Percentiles rank a stretch among this genome's conserved stretches.
phyloP scores from a whole-genome alignment of 2,329 filamentous ascomycete genomes.

The Cryphonectria radicalis region DNA sequence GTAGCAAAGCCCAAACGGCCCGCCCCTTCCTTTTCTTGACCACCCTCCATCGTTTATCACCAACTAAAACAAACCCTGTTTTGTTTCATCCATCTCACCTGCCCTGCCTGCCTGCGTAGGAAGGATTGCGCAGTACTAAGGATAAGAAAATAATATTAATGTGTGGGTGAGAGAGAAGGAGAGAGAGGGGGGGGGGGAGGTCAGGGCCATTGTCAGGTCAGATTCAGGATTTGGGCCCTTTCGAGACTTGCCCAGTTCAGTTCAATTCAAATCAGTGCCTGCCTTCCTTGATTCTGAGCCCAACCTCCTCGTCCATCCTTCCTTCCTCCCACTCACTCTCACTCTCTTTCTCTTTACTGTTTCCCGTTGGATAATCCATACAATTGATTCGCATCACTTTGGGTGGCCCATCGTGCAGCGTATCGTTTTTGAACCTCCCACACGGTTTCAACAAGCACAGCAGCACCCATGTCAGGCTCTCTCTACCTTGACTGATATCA shows the following conservation, averaged over 20 bases:
- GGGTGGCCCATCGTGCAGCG: not conserved
- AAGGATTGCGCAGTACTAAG: not conserved
- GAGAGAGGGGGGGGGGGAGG: not conserved
- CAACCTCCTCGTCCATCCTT: not conserved
- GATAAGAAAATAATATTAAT: not conserved
- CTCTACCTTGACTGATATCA: not conserved
- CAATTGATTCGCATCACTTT: not conserved
- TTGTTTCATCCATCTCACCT: slow-evolving; percentile 4
- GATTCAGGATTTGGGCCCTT: not conserved
- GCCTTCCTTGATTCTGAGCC: not conserved
- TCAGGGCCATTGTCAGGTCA: not conserved
- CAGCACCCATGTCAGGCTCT: not conserved
- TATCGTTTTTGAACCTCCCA: not conserved
- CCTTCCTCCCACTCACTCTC: not conserved
- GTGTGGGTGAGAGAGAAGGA: not conserved
- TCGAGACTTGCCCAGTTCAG: not conserved
- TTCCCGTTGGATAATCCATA: not conserved
- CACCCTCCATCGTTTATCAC: not conserved
- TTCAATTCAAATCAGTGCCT: not conserved
- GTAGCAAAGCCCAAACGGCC: not conserved
- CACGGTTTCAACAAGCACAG: not conserved
- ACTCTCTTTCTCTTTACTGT: not conserved
- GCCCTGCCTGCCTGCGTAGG: not conserved
- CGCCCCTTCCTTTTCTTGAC: not conserved
- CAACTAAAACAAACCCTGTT: not conserved